A percentile compares a stretch with the other conserved stretches of the same genome.
Conservation (phyloP, 345 rosid genomes). For the Eucalyptus dawsonii region DNA sequence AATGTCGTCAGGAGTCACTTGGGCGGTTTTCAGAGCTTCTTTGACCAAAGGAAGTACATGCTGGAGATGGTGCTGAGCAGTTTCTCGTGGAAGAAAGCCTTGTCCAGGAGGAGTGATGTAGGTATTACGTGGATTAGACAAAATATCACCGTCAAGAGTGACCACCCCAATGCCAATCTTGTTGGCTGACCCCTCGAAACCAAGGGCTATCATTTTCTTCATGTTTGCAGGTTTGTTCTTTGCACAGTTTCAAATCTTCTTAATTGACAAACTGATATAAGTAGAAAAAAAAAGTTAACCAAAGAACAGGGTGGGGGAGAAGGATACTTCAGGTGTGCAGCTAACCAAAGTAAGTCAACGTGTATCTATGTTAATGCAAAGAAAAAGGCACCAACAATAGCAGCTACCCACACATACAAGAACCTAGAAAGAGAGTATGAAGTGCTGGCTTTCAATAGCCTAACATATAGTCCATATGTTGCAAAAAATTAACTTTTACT, state of each 20-base stretch:
- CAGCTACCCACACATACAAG: neutral
- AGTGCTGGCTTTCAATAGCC: neutral
- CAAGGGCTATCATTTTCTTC: conserved; percentile 76
- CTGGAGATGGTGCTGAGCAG: conserved; percentile 83
- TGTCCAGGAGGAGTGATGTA: conserved; percentile 96
- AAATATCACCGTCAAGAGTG: conserved; percentile 62
- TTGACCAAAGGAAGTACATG: conserved; percentile 76
- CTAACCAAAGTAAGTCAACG: neutral
- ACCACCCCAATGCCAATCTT: conserved; percentile 91
- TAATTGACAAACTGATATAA: neutral
- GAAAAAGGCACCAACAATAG: neutral
- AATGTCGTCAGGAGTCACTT: conserved; percentile 54
- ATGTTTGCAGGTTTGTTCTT: neutral
- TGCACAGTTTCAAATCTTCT: neutral
- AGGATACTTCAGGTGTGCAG: neutral
- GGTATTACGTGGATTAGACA: conserved; percentile 92
- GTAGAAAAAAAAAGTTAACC: neutral
- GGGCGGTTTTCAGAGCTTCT: conserved; percentile 55
- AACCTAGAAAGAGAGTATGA: neutral
- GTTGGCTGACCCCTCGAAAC: conserved; percentile 96
- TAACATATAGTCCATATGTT: neutral
- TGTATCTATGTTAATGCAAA: neutral
- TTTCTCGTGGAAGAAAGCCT: conserved; percentile 92
- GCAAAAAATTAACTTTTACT: neutral
- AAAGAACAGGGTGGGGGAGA: neutral